phyloP scores from a whole-genome alignment of 2,329 filamentous ascomycete species.

The Neonectria faginata region DNA sequence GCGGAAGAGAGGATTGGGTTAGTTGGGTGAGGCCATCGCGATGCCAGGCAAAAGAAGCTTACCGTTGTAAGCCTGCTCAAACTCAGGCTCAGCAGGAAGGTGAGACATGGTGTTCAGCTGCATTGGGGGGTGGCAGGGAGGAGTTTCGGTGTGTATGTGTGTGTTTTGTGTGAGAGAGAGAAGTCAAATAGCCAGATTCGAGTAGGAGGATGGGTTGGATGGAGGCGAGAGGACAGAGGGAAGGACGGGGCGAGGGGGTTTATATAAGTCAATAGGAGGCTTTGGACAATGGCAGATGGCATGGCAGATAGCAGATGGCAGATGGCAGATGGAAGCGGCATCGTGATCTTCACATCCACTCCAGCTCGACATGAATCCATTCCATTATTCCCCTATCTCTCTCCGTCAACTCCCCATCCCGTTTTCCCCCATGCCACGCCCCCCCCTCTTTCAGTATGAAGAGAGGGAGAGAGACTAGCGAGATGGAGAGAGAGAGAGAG shows the following conservation, averaged over 20 bases:
- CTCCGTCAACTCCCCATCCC: conserved; percentile 24
- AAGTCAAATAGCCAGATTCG: conserved; percentile 17
- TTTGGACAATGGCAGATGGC: not conserved
- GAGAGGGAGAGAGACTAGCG: too few species aligned
- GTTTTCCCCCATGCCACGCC: conserved; percentile 6
- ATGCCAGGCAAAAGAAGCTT: conserved; percentile 49
- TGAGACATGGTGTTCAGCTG: conserved; percentile 75
- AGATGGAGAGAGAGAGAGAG: too few species aligned
- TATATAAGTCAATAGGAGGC: conserved; percentile 21
- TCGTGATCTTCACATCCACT: conserved; percentile 14
- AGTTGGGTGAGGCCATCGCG: conserved; percentile 4
- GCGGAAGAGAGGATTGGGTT: conserved; percentile 21
- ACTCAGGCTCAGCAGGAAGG: conserved; percentile 91
- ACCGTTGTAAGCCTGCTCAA: conserved; percentile 99
- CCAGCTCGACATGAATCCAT: conserved; percentile 15
- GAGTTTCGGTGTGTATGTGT: not conserved
- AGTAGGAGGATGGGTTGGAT: conserved; percentile 19
- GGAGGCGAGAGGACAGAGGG: conserved; percentile 17
- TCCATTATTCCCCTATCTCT: conserved; percentile 29
- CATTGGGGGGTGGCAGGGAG: conserved; percentile 31
- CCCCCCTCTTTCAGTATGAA: not conserved
- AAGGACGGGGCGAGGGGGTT: conserved; percentile 24
- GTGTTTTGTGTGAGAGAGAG: conserved; percentile 1
- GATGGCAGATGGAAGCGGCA: conserved; percentile 1
- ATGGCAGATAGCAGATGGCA: too few species aligned